These are phyloP conservation scores for Apiosordaria backusii DNA, from an alignment of 495 filamentous ascomycete species.

Conservation along the genomic window DNA sequence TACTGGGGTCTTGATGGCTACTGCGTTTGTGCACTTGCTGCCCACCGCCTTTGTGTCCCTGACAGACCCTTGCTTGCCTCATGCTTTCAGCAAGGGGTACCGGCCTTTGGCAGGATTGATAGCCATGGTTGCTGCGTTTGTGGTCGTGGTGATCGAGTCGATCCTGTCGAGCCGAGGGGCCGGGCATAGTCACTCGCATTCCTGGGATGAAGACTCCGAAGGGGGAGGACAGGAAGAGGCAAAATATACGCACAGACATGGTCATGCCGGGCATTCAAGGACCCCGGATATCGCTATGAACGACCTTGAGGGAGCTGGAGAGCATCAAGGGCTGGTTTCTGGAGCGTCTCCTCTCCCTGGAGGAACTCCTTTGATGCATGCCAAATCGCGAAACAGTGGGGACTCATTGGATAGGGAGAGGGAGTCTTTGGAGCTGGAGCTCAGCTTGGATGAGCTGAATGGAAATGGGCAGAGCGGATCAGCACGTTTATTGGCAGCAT, in stretches of 20 bases:
- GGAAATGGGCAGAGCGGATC: conserved; percentile 23
- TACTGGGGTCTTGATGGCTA: conserved; percentile 81
- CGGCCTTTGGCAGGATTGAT: conserved; percentile 73
- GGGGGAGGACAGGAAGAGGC: conserved; percentile 27
- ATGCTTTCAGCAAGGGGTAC: conserved; percentile 68
- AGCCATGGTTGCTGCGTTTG: conserved; percentile 72
- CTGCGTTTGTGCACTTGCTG: conserved; percentile 83
- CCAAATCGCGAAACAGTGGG: not conserved
- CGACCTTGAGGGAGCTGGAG: conserved; percentile 42
- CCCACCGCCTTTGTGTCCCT: conserved; percentile 80
- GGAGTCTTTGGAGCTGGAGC: conserved; percentile 43
- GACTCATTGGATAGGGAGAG: conserved; percentile 32
- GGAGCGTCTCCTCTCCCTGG: conserved; percentile 48
- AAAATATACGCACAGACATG: conserved; percentile 29
- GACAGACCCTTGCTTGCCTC: conserved; percentile 74
- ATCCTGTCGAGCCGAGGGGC: conserved; percentile 60
- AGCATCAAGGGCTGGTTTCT: conserved; percentile 37
- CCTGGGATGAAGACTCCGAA: conserved; percentile 37
- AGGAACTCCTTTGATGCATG: conserved; percentile 33
- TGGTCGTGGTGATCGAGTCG: conserved; percentile 74
- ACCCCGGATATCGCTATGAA: conserved; percentile 38
- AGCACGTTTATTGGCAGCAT: conserved; percentile 15
- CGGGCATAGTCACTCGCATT: conserved; percentile 51
- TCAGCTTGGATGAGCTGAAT: conserved; percentile 52
- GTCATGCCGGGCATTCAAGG: conserved; percentile 6